phyloP scores from a whole-genome alignment of 2,329 filamentous ascomycete genomes.

The Neofusicoccum sp. region DNA sequence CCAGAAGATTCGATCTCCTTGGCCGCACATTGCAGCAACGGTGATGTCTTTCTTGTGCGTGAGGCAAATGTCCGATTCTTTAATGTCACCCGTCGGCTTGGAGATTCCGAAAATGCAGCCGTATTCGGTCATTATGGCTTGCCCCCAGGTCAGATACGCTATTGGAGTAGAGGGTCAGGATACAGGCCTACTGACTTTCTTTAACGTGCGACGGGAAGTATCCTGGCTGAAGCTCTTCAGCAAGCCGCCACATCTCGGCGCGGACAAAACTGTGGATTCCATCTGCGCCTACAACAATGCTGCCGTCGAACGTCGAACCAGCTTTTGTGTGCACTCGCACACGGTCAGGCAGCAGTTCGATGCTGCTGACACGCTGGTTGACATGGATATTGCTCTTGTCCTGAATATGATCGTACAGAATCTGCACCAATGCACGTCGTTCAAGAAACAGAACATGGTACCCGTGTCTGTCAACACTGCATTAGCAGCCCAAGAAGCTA shows the following conservation, averaged over 20 bases:
- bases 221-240: slow-evolving; percentile 10
- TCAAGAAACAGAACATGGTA: background rate
- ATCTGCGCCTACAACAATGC: slow-evolving; percentile 13
- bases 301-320: background rate
- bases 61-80: background rate
- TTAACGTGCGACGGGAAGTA: background rate
- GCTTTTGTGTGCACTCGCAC: background rate
- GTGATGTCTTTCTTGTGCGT: slow-evolving; percentile 19
- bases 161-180: background rate
- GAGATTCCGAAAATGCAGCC: slow-evolving; percentile 6
- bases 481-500: background rate
- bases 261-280: slow-evolving; percentile 8
- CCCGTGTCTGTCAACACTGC: background rate
- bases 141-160: no score
- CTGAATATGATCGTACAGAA: slow-evolving; percentile 2
- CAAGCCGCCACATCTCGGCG: slow-evolving; percentile 17
- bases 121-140: background rate
- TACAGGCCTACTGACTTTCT: background rate
- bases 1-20: slow-evolving; percentile 24
- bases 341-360: background rate
- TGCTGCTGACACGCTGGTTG: background rate
- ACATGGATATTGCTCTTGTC: background rate
- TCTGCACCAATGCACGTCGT: background rate
- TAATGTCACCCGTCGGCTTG: background rate
- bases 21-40: slow-evolving; percentile 22